A percentile compares a stretch with the other conserved stretches of the same genome.
Evolutionary conservation across 2,329 filamentous ascomycete genomes (phyloP).

Genomic region (Aspergillus ruber): DNA sequence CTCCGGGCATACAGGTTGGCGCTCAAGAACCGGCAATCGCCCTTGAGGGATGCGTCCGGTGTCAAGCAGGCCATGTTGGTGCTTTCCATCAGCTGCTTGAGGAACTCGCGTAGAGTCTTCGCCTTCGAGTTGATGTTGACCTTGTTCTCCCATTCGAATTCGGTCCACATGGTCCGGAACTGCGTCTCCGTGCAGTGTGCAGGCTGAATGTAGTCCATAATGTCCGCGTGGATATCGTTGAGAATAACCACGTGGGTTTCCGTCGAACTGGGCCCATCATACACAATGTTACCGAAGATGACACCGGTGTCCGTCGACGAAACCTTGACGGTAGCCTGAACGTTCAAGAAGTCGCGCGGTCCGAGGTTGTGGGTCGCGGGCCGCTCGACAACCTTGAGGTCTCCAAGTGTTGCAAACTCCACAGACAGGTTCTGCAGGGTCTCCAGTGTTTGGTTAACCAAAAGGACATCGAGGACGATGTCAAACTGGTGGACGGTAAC

Average conservation of each 20-base stretch:
- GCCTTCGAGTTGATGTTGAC: conserved; percentile 99
- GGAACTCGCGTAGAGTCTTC: conserved; percentile 82
- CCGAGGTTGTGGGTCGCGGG: conserved; percentile 94
- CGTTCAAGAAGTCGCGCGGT: conserved; percentile 94
- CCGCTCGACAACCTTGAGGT: conserved; percentile 94
- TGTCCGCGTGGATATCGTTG: conserved; percentile 96
- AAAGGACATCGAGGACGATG: conserved; percentile 89
- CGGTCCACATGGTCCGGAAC: conserved; percentile 99
- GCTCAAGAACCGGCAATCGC: conserved; percentile 95
- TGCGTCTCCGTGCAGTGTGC: conserved; percentile 95
- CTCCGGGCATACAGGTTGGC: conserved; percentile 94
- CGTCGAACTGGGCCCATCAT: conserved; percentile 85
- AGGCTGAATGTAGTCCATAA: conserved; percentile 99
- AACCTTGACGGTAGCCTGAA: conserved; percentile 97
- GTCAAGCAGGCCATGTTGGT: conserved; percentile 99
- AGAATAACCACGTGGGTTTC: conserved; percentile 96
- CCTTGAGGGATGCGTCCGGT: conserved; percentile 90
- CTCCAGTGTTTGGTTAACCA: conserved; percentile 95
- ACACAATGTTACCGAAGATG: conserved; percentile 97
- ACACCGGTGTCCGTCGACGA: conserved; percentile 96
- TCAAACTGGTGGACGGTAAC: conserved; percentile 99
- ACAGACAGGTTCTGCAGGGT: conserved; percentile 95
- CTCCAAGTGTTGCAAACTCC: conserved; percentile 95
- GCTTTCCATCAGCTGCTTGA: conserved; percentile 90
- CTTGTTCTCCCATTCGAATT: conserved; percentile 99